Evolutionary conservation across 163 green algal species (phyloP).

Genomic region (Chlamydomonas reinhardtii): DNA sequence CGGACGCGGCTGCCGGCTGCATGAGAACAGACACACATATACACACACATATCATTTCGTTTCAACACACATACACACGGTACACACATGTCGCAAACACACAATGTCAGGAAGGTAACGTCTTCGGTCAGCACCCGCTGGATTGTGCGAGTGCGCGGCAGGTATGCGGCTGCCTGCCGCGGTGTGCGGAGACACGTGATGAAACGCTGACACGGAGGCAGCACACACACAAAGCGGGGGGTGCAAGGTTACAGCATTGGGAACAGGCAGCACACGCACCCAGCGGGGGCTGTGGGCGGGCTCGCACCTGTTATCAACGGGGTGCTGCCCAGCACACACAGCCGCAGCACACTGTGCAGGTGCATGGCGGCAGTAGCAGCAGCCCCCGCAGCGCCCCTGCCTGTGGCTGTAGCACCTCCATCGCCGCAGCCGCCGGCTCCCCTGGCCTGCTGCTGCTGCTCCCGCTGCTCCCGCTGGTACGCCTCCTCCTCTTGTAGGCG

Average conservation of each 20-base stretch:
- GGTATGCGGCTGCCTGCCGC: no score
- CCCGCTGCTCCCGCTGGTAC: not conserved
- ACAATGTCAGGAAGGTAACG: no score
- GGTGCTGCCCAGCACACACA: slow-evolving; percentile 8
- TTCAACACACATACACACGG: not conserved
- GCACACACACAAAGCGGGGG: no score
- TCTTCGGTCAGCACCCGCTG: no score
- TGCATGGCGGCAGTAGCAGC: slow-evolving; percentile 8
- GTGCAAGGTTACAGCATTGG: no score
- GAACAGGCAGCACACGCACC: no score
- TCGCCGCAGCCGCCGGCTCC: not conserved
- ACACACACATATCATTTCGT: not conserved
- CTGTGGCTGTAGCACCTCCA: not conserved
- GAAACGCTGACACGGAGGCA: no score
- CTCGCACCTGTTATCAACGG: slow-evolving; percentile 13
- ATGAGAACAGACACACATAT: not conserved
- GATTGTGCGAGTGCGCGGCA: no score
- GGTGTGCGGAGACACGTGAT: no score
- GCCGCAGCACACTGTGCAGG: slow-evolving; percentile 35
- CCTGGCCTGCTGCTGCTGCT: not conserved
- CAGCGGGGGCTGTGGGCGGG: no score
- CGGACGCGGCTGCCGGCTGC: no score
- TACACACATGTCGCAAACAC: no score
- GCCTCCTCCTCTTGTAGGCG: slow-evolving; percentile 13
- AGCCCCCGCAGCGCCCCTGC: not conserved